Percentiles rank a stretch among this genome's conserved stretches.
phyloP scores from a whole-genome alignment of 1,284 basidiomycete species.

The Phaffia rhodozyma region DNA sequence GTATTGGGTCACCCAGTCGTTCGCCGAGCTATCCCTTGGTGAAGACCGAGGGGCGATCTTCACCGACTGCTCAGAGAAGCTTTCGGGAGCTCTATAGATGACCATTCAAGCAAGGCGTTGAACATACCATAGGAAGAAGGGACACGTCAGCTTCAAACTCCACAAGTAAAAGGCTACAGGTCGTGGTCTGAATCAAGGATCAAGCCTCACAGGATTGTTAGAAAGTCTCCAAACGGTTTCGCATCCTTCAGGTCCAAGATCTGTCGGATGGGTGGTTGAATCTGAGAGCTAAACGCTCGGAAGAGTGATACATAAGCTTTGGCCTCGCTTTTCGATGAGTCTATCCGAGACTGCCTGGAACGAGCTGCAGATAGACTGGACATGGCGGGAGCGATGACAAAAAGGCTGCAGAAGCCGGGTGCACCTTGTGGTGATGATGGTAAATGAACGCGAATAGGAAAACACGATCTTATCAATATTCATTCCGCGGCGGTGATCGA shows the following conservation, averaged over 20 bases:
- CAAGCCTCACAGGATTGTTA: neutral
- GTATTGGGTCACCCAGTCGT: slow-evolving; percentile 13
- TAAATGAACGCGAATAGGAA: too few species aligned
- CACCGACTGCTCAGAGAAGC: neutral
- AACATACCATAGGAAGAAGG: neutral
- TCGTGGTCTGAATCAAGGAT: neutral
- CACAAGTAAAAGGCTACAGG: neutral
- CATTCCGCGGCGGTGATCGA: too few species aligned
- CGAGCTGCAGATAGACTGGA: too few species aligned
- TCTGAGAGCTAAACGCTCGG: neutral
- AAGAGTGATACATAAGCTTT: slow-evolving; percentile 3
- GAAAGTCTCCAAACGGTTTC: slow-evolving; percentile 3
- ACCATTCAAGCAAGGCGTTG: too few species aligned
- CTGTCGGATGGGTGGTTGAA: neutral
- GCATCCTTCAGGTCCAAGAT: slow-evolving; percentile 6
- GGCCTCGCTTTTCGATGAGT: neutral
- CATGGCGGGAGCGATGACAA: too few species aligned
- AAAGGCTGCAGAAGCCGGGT: too few species aligned
- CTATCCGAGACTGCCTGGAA: too few species aligned
- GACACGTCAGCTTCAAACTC: too few species aligned
- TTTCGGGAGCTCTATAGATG: neutral
- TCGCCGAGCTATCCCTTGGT: neutral
- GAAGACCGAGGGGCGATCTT: neutral
- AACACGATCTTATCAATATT: too few species aligned
- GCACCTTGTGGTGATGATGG: too few species aligned